Conservation (phyloP, 805 yeast species). For the Candida stauntonica region DNA sequence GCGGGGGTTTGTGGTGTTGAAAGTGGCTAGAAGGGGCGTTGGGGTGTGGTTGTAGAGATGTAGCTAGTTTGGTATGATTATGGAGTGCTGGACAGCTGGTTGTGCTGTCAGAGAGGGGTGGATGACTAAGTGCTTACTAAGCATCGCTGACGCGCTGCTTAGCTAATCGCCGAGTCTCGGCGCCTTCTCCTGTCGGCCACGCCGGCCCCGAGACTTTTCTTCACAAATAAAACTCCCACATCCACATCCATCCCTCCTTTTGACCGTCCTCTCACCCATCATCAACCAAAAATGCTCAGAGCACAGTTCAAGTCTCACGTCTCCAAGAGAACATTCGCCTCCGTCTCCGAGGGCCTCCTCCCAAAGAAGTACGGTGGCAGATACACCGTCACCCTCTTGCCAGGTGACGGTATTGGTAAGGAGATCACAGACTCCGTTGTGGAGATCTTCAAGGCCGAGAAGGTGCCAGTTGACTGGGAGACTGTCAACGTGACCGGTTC, state of each 20-base stretch:
- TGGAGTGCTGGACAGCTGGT: no score
- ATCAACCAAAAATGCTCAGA: not conserved
- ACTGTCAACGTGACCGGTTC: constrained; percentile 63
- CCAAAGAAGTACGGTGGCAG: constrained; percentile 95
- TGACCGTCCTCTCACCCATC: not conserved
- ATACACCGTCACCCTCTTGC: constrained; percentile 90
- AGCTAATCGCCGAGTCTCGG: no score
- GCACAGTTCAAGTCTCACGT: not conserved
- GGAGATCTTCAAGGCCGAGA: constrained; percentile 80
- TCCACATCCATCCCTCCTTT: not conserved
- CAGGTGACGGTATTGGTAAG: constrained; percentile 98
- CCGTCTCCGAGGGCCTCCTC: constrained; percentile 53
- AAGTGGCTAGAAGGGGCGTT: no score
- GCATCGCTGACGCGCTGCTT: no score
- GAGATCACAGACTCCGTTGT: constrained; percentile 93
- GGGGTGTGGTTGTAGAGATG: no score
- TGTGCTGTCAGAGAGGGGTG: no score
- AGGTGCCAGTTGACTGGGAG: constrained; percentile 94
- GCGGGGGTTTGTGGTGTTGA: no score
- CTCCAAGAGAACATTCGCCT: constrained; percentile 47
- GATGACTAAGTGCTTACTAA: no score
- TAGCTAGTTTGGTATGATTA: no score
- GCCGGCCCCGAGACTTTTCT: no score
- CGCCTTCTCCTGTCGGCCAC: no score
- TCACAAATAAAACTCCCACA: no score